Base-by-base conservation (phyloP, 306 rosid species). In the Senna tora region DNA sequence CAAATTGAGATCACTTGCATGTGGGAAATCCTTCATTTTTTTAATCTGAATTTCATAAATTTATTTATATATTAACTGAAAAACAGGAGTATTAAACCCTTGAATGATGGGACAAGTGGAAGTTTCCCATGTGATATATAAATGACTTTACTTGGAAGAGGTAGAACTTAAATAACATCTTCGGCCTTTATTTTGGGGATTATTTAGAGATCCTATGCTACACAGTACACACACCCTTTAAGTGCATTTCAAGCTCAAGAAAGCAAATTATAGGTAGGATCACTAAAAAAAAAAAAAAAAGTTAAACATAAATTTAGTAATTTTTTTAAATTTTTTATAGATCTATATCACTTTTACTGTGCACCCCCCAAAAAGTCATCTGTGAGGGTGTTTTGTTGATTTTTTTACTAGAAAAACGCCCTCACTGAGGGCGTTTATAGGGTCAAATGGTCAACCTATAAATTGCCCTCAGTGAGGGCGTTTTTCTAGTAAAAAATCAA, bases 51-150 rank as follows among this genome's bases (percentile, higher is more conserved):
- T 8, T 13, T 28, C 10, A 56, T 13, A 25, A 60, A 19, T 76
- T 46, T 16, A 59, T 21, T 19, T 22, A 38, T 55, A 67, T 59
- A 68, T 77, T 22, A 84, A 78, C 78, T 61, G 82, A 75, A 51
- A 68, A 82, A 62, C 78, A 64, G 80, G 79, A 77, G 38, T 47
- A 30, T 58, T 28, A 54, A 75, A 9, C 39, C 75, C 75, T 77
- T 49, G 79, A 70, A 56, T 54, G 49, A 16, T 58, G 91, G 74
- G 71, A 45, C 79, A 77, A 66, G 81, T 75, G 89, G 77, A 76
- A 65, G 76, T 65, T 74, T 65, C 62, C 82, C 92, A 84, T 84
- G 89, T 84, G 92, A 7, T 33, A 73, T 69, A 72, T 69, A 74
- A 73, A 73, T 75, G 75, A 84, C 88, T 81, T 81, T 52, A 74